phyloP scores from a whole-genome alignment of 1,284 basidiomycete species.

The Irpex sp. region DNA sequence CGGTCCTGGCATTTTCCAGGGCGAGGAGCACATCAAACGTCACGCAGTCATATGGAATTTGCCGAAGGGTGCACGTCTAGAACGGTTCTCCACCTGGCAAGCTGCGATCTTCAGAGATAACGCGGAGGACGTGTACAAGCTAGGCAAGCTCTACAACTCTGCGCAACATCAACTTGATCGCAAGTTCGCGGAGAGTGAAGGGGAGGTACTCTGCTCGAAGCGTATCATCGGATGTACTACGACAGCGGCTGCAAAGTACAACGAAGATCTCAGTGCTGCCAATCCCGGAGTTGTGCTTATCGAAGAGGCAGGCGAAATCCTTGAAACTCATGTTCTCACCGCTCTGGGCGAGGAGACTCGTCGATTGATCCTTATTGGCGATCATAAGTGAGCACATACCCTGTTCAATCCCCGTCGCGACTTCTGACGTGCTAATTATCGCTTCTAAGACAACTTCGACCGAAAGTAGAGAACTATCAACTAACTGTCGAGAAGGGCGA shows the following conservation, averaged over 20 bases:
- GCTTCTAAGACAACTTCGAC: conserved; percentile 53
- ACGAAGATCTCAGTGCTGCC: conserved; percentile 40
- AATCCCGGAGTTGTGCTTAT: conserved; percentile 52
- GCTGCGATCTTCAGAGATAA: conserved; percentile 34
- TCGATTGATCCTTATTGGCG: conserved; percentile 63
- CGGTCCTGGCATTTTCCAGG: conserved; percentile 45
- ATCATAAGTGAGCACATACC: no score
- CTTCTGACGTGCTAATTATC: no score
- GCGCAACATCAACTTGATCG: conserved; percentile 32
- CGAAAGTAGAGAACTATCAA: conserved; percentile 61
- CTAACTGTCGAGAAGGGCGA: conserved; percentile 63
- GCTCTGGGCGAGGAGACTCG: conserved; percentile 43
- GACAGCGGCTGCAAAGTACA: conserved; percentile 62
- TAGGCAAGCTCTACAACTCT: conserved; percentile 40
- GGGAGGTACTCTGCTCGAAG: conserved; percentile 38
- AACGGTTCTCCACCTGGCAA: no score
- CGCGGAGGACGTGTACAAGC: conserved; percentile 32
- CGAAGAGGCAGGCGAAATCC: conserved; percentile 69
- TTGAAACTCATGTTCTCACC: conserved; percentile 63
- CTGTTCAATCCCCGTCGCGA: no score
- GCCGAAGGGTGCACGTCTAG: conserved; percentile 29
- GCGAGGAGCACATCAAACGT: conserved; percentile 22
- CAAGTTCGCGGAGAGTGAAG: conserved; percentile 35
- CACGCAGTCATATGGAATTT: conserved; percentile 43
- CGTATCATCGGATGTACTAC: conserved; percentile 67